Conservation (phyloP, 2,329 filamentous ascomycete genomes). For the Zarea fungicola region DNA sequence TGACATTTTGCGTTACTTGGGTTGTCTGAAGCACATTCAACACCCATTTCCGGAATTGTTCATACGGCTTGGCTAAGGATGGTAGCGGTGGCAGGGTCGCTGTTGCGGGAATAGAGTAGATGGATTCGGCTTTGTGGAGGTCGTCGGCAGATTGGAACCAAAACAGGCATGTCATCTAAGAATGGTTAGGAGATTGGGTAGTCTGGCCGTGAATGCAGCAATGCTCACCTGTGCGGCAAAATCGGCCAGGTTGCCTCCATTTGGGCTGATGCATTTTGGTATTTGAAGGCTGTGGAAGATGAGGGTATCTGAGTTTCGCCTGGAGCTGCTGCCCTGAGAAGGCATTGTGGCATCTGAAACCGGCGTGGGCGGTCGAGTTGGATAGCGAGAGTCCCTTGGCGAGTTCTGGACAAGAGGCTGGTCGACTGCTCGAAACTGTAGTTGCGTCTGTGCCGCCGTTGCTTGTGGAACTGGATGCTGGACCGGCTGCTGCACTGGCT, state of each 20-base stretch:
- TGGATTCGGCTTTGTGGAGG: conserved; percentile 66
- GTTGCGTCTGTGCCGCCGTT: conserved; percentile 15
- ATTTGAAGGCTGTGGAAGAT: conserved; percentile 62
- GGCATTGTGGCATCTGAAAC: conserved; percentile 24
- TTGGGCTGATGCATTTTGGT: conserved; percentile 68
- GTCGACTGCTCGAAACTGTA: not conserved
- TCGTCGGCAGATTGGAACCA: conserved; percentile 92
- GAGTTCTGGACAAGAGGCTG: conserved; percentile 9
- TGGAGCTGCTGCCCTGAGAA: conserved; percentile 20
- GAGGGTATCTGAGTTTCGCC: conserved; percentile 39
- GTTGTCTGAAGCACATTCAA: conserved; percentile 86
- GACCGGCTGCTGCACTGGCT: conserved; percentile 12
- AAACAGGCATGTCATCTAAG: conserved; percentile 87
- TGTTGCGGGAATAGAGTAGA: conserved; percentile 37
- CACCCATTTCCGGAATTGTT: conserved; percentile 90
- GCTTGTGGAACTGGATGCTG: conserved; percentile 16
- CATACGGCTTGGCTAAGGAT: conserved; percentile 67
- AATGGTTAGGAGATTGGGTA: not conserved
- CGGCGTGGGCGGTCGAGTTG: conserved; percentile 35
- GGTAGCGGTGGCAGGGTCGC: conserved; percentile 50
- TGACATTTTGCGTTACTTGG: conserved; percentile 93
- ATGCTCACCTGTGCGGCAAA: conserved; percentile 71
- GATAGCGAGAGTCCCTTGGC: conserved; percentile 19
- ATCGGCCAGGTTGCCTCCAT: conserved; percentile 71
- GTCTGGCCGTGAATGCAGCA: not conserved